A percentile compares a stretch with the other conserved stretches of the same genome.
phyloP scores from a whole-genome alignment of 2,329 filamentous ascomycete genomes.

The Penicillium vulpinum region DNA sequence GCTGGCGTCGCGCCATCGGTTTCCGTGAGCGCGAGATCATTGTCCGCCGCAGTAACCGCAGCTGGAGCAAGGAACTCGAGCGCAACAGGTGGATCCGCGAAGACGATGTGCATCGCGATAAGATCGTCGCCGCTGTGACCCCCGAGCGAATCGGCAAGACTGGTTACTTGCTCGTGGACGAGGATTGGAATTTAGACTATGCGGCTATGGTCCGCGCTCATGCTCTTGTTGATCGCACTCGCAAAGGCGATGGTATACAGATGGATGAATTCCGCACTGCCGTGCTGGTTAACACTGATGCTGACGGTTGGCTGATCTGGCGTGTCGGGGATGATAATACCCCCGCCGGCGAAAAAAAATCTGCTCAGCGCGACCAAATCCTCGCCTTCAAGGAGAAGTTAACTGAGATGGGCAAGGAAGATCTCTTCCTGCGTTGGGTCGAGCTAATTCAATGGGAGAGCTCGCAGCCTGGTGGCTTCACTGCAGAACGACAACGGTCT shows the following conservation, averaged over 20 bases:
- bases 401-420: constrained; percentile 75
- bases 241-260: constrained; percentile 37
- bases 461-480: constrained; percentile 75
- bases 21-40: constrained; percentile 80
- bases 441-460: constrained; percentile 89
- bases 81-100: constrained; percentile 50
- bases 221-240: constrained; percentile 58
- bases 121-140: constrained; percentile 68
- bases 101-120: constrained; percentile 55
- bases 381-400: constrained; percentile 77
- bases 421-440: constrained; percentile 88
- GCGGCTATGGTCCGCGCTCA: constrained; percentile 74
- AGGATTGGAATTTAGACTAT: constrained; percentile 87
- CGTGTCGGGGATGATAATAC: constrained; percentile 59
- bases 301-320: constrained; percentile 69
- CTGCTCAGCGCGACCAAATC: constrained; percentile 62
- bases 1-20: constrained; percentile 73
- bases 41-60: constrained; percentile 68
- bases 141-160: constrained; percentile 73
- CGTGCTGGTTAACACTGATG: constrained; percentile 67
- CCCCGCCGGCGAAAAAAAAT: constrained; percentile 40
- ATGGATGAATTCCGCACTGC: constrained; percentile 70
- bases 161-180: constrained; percentile 81
- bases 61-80: constrained; percentile 65
- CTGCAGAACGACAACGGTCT: constrained; percentile 67